phyloP scores from a whole-genome alignment of 768 basidiomycete genomes.

The Lactifluus rugatus region DNA sequence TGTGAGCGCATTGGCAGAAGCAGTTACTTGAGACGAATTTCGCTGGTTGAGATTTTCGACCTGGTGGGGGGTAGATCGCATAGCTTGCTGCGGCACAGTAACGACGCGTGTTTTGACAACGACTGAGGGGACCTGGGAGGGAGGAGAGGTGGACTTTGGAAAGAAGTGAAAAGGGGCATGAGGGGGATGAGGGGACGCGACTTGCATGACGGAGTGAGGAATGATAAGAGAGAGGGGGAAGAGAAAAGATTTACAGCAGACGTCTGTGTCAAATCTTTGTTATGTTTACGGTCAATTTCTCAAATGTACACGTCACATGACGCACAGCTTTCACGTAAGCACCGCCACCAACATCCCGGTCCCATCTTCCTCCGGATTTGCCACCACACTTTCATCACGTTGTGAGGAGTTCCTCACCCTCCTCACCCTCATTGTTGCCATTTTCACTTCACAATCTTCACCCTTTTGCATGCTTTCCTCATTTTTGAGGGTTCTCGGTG shows the following conservation, averaged over 20 bases:
- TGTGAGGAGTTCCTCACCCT: not conserved
- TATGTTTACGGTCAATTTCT: not conserved
- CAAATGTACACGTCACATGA: constrained; percentile 1
- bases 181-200: constrained; percentile 5
- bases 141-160: constrained; percentile 23
- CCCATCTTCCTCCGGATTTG: no score
- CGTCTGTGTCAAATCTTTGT: not conserved
- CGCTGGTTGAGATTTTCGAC: not conserved
- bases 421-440: no score
- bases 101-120: constrained; percentile 27
- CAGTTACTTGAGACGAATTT: not conserved
- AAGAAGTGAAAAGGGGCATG: constrained; percentile 24
- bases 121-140: constrained; percentile 14
- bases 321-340: not conserved
- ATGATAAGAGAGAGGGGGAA: not conserved
- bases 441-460: not conserved
- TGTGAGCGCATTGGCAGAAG: not conserved
- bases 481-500: not conserved
- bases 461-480: not conserved
- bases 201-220: constrained; percentile 10
- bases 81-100: constrained; percentile 14
- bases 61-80: not conserved
- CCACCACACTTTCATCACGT: not conserved
- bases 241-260: no score
- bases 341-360: not conserved